Percentiles rank a stretch among this genome's conserved stretches.
phyloP scores from a whole-genome alignment of 1,284 basidiomycete genomes.

The Mycena citricolor region DNA sequence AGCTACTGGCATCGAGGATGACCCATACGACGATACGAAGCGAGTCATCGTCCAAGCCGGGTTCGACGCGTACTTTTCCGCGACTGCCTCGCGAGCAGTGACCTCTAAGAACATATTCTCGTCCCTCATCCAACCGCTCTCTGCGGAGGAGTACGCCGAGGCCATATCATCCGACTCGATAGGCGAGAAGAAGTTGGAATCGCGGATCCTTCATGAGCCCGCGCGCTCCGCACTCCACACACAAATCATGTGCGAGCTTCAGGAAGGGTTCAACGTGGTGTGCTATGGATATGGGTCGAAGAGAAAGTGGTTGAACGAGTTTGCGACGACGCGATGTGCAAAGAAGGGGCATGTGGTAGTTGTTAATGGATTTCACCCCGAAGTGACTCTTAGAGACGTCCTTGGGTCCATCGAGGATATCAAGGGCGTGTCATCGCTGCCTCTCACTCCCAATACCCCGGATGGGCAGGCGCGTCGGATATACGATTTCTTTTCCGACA shows the following conservation, averaged over 20 bases:
- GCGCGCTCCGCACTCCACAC: conserved; percentile 47
- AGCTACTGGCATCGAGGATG: conserved; percentile 2
- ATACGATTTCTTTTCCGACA: conserved; percentile 54
- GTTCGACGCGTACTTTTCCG: conserved; percentile 84
- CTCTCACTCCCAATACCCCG: conserved; percentile 36
- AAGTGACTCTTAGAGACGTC: conserved; percentile 69
- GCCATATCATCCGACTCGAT: conserved; percentile 42
- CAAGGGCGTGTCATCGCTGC: conserved; percentile 47
- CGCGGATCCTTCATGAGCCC: conserved; percentile 34
- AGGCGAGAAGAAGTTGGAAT: conserved; percentile 32
- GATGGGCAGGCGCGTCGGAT: conserved; percentile 69
- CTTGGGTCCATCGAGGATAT: conserved; percentile 65
- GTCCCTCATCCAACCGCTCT: conserved; percentile 64
- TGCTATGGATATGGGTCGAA: conserved; percentile 91
- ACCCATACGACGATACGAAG: conserved; percentile 11
- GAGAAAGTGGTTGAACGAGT: conserved; percentile 67
- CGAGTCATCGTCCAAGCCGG: conserved; percentile 48
- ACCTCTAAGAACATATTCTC: conserved; percentile 82
- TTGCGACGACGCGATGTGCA: conserved; percentile 58
- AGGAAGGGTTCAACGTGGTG: conserved; percentile 81
- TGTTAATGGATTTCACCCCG: conserved; percentile 78
- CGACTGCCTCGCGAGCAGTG: conserved; percentile 57
- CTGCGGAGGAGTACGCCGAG: conserved; percentile 56
- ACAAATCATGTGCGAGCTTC: conserved; percentile 70
- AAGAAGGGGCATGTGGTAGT: conserved; percentile 72